Evolutionary conservation across 768 basidiomycete species (phyloP), one percentile per base, ranked within the genome.

Genomic region (Cystofilobasidium ferigula): DNA sequence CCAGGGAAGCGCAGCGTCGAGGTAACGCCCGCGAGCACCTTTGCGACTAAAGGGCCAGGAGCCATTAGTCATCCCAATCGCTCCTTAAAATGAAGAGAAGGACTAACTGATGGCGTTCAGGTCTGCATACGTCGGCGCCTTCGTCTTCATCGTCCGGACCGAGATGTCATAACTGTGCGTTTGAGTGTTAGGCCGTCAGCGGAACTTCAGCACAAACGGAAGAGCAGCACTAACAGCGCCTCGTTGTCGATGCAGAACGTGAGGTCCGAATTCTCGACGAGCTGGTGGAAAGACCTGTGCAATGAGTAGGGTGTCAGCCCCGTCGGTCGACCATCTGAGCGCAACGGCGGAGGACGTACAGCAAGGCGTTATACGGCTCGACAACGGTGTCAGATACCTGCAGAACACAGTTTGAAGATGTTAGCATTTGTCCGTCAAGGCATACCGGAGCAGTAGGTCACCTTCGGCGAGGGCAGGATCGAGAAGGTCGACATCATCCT

Each of bases 1-100:
- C 73, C 75, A n/a, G 74, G 74, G 72, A 64, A 59, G 43, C 51
- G 43, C 16, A 58, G 53, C 24, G 36, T 34, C 30, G 91, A 94
- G 73, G 88, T 92, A 57, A 93, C 85, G 56, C 94, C 94, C 69
- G 88, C n/a, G n/a, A n/a, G n/a, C n/a, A n/a, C n/a, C n/a, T n/a
- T n/a, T n/a, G n/a, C n/a, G n/a, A n/a, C n/a, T n/a, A n/a, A n/a
- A n/a, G n/a, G n/a, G n/a, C n/a, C n/a, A n/a, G n/a, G n/a, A n/a
- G n/a, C n/a, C n/a, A n/a, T n/a, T n/a, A n/a, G n/a, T n/a, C n/a
- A n/a, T n/a, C n/a, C n/a, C n/a, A n/a, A n/a, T n/a, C n/a, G n/a
- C n/a, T n/a, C n/a, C n/a, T n/a, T n/a, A n/a, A 87, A 89, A 98
- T 94, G 42, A 94, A 90, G 42, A 67, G 57, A 7, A 45, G 58